Evolutionary conservation across 768 basidiomycete genomes (phyloP).

Genomic region (Auricularia sp.): DNA sequence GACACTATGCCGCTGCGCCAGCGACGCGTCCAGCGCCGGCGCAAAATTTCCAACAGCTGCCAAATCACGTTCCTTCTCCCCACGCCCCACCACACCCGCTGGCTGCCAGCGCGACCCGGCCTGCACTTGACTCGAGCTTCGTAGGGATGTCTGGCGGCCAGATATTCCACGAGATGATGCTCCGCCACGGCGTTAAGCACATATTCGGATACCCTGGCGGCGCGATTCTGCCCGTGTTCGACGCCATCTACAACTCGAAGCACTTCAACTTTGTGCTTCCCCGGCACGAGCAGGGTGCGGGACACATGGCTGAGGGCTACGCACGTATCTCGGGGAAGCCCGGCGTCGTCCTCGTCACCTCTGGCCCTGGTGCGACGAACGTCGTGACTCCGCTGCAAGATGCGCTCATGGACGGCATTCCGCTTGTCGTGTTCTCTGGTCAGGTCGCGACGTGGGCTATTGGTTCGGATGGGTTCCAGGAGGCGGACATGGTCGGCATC

Average conservation of each 20-base stretch:
- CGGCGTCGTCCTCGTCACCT: slow-evolving; percentile 95
- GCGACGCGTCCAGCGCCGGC: neutral
- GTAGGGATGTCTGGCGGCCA: slow-evolving; percentile 91
- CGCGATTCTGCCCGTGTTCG: slow-evolving; percentile 98
- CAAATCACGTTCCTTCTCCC: neutral
- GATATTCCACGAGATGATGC: slow-evolving; percentile 99
- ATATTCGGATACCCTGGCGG: slow-evolving; percentile 98
- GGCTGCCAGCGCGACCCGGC: neutral
- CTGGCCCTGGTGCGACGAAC: slow-evolving; percentile 96
- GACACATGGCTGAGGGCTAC: slow-evolving; percentile 99
- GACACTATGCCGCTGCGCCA: neutral
- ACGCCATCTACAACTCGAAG: slow-evolving; percentile 93
- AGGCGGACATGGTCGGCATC: slow-evolving; percentile 94
- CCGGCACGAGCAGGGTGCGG: slow-evolving; percentile 95
- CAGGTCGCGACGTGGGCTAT: slow-evolving; percentile 99
- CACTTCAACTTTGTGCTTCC: slow-evolving; percentile 95
- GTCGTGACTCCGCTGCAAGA: slow-evolving; percentile 98
- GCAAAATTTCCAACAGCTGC: slow-evolving; percentile 6
- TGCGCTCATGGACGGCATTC: slow-evolving; percentile 86
- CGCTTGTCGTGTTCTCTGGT: slow-evolving; percentile 89
- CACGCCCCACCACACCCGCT: slow-evolving; percentile 3
- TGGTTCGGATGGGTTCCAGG: slow-evolving; percentile 98
- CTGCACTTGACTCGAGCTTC: slow-evolving; percentile 58
- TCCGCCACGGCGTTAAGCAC: slow-evolving; percentile 90
- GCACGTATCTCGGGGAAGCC: slow-evolving; percentile 96